Evolutionary conservation across 2,329 filamentous ascomycete species (phyloP).

Genomic region (Exserohilum turcica): DNA sequence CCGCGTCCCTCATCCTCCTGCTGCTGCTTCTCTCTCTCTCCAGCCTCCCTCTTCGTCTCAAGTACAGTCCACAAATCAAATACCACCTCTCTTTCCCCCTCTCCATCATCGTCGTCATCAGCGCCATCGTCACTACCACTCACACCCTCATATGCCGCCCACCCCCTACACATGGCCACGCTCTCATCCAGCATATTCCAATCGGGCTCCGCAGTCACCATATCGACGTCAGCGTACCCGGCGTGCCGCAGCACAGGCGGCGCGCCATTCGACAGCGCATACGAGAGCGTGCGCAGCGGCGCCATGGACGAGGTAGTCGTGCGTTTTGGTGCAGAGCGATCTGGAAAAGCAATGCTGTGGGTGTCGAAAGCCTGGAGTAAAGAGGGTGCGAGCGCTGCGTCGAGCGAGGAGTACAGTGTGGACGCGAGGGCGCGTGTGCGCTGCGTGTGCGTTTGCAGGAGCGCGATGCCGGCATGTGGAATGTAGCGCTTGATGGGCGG

Average conservation of each 20-base stretch:
- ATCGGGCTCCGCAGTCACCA: constrained; percentile 4
- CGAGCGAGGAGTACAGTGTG: background rate
- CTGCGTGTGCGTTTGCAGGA: constrained; percentile 30
- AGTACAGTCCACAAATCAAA: constrained; percentile 29
- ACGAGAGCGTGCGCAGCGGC: background rate
- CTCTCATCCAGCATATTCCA: constrained; percentile 25
- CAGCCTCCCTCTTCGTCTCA: background rate
- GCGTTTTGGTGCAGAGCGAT: too few species aligned
- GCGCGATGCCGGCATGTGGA: constrained; percentile 31
- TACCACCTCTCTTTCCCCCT: constrained; percentile 6
- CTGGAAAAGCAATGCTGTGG: too few species aligned
- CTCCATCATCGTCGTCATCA: constrained; percentile 7
- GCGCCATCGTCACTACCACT: background rate
- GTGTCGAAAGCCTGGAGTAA: constrained; percentile 9
- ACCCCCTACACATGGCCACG: constrained; percentile 19
- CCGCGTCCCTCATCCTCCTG: too few species aligned
- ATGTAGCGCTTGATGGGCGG: constrained; percentile 17
- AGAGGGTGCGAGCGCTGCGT: background rate
- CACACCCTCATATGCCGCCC: constrained; percentile 17
- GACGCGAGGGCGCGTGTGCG: constrained; percentile 11
- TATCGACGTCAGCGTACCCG: constrained; percentile 16
- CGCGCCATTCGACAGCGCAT: constrained; percentile 20
- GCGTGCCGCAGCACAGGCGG: constrained; percentile 17
- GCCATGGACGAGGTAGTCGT: too few species aligned
- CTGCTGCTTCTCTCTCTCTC: background rate